phyloP scores from a whole-genome alignment of 192 early-diverging fungal species.

The Funneliformis geosporum region DNA sequence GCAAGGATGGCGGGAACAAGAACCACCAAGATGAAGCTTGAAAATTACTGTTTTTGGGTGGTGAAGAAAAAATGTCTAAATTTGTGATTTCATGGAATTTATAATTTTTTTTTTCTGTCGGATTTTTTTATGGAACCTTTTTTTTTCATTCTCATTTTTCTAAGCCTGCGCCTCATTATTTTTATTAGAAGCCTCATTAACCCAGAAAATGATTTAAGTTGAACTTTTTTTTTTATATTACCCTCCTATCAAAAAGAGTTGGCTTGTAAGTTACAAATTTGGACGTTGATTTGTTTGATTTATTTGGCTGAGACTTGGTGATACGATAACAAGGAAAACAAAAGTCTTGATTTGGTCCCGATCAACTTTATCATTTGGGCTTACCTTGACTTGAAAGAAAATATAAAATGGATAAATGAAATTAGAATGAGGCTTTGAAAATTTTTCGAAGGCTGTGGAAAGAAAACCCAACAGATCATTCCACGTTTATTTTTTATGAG shows the following conservation, averaged over 20 bases:
- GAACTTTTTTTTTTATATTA: too few relatives aligned
- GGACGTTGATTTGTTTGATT: not conserved
- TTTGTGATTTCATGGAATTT: not conserved
- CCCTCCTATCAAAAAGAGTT: not conserved
- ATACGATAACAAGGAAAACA: not conserved
- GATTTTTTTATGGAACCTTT: not conserved
- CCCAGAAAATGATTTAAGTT: not conserved
- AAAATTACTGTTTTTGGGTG: not conserved
- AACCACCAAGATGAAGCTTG: conserved; percentile 21
- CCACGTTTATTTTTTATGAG: not conserved
- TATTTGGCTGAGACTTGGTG: not conserved
- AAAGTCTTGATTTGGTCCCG: not conserved
- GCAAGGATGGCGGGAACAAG: conserved; percentile 18
- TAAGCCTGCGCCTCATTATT: not conserved
- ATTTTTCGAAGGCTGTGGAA: not conserved
- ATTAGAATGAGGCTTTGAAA: not conserved
- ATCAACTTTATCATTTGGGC: not conserved
- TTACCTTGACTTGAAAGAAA: not conserved
- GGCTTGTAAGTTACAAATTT: not conserved
- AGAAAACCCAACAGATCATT: not conserved
- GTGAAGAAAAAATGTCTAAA: not conserved
- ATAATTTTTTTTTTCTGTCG: not conserved
- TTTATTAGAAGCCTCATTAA: not conserved
- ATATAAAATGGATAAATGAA: not conserved
- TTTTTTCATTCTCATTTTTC: not conserved